Evolutionary conservation across 768 basidiomycete species (phyloP).

Genomic region (Leccinellum albellum): DNA sequence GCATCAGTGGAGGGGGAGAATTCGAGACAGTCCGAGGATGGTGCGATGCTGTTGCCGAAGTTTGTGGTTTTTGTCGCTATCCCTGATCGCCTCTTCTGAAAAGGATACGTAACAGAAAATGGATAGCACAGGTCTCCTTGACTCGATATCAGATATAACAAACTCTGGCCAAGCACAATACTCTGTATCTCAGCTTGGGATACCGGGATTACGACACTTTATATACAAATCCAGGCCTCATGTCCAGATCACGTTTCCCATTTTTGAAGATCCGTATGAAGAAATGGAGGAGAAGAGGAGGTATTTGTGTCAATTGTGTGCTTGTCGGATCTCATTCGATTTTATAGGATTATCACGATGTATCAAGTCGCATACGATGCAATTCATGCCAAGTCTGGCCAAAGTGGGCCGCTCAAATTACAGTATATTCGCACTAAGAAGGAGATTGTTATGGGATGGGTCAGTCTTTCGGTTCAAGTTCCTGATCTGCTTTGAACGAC

Average conservation of each 20-base stretch:
- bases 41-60: constrained; percentile 65
- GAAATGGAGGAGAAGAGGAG: constrained; percentile 54
- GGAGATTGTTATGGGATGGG: constrained; percentile 95
- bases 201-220: constrained; percentile 91
- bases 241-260: constrained; percentile 85
- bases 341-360: constrained; percentile 67
- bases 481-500: neutral
- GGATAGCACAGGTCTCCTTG: constrained; percentile 52
- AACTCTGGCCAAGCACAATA: constrained; percentile 55
- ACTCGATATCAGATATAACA: constrained; percentile 48
- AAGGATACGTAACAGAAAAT: constrained; percentile 48
- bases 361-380: constrained; percentile 88
- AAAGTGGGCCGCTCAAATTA: constrained; percentile 75
- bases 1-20: constrained; percentile 78
- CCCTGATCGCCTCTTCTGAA: neutral
- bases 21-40: constrained; percentile 80
- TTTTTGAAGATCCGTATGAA: constrained; percentile 85
- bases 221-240: constrained; percentile 87
- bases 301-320: constrained; percentile 32
- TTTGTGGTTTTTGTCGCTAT: constrained; percentile 26
- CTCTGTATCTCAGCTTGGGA: constrained; percentile 68
- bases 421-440: constrained; percentile 82
- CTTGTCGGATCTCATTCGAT: constrained; percentile 8
- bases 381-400: constrained; percentile 87
- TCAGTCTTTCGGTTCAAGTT: constrained; percentile 35